A percentile compares a stretch with the other conserved stretches of the same genome.
Conservation (phyloP, 495 filamentous ascomycete genomes). For the Aspergillus funiculosus region DNA sequence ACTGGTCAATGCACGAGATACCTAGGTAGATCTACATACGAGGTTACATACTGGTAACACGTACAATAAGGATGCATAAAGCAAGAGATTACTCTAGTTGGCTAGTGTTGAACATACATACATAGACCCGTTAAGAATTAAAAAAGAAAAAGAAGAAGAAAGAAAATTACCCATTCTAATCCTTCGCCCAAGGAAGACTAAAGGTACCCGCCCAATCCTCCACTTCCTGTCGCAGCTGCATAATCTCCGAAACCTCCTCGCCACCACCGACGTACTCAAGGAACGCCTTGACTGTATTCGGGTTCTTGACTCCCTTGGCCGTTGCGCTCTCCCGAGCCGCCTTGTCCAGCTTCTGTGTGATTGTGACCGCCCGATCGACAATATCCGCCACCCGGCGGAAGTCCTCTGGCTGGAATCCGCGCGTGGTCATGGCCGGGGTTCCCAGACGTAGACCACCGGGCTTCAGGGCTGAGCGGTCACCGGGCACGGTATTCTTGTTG, state of each 20-base stretch:
- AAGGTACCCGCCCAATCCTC: constrained; percentile 95
- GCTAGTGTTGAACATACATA: constrained; percentile 20
- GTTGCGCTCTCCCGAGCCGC: constrained; percentile 69
- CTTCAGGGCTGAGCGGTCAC: constrained; percentile 86
- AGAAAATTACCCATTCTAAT: constrained; percentile 24
- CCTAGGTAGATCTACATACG: too few relatives aligned
- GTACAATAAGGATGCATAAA: too few relatives aligned
- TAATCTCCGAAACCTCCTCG: constrained; percentile 76
- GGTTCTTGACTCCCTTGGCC: constrained; percentile 69
- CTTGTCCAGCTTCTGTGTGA: constrained; percentile 80
- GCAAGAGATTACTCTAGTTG: too few relatives aligned
- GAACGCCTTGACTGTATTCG: constrained; percentile 75
- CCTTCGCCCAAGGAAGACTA: constrained; percentile 69
- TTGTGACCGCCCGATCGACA: constrained; percentile 83
- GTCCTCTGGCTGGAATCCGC: constrained; percentile 81
- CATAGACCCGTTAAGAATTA: too few relatives aligned
- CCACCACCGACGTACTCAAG: constrained; percentile 76
- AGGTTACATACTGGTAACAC: too few relatives aligned
- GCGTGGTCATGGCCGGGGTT: constrained; percentile 94
- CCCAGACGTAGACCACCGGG: constrained; percentile 90
- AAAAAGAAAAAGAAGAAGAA: constrained; percentile 11
- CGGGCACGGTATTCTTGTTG: constrained; percentile 98
- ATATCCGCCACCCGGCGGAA: constrained; percentile 88
- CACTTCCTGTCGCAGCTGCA: constrained; percentile 81
- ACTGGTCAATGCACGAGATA: too few relatives aligned